Evolutionary conservation across 768 basidiomycete genomes (phyloP), one percentile per base, ranked within the genome.

Genomic region (Lentinula detonsa): DNA sequence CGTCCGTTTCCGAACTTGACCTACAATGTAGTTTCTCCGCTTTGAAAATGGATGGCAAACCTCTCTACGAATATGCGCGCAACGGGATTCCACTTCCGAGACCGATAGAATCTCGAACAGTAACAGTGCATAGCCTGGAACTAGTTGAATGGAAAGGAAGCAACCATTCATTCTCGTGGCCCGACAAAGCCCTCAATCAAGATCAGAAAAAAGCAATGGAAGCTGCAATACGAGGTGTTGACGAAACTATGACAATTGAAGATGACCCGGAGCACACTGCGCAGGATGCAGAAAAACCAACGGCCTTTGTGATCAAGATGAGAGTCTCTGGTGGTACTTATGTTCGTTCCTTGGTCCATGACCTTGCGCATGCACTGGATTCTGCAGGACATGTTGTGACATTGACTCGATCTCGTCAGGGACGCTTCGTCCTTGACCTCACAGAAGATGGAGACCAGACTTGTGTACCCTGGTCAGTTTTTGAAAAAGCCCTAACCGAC

Each of bases 1-100:
- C 42, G 13, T 60, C 31, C 46, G 42, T 56, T 52, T 54, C 53
- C 35, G 42, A 21, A 21, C 23, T 50, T 28, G n/a, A 16, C 18
- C 46, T n/a, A 16, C 43, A 18, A 45, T 23, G 57, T 52, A 98
- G 96, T 70, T 99, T 95, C 74, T 98, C 97, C 9, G 97, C 97
- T 1, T 79, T 98, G 39, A 98, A 98, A 74, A 98, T 98, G 95
- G 95, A 98, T 65, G 97, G 97, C 1, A 92, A 84, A 72, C 93
- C 93, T 0, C 72, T 98, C 39, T 93, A 98, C 71, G 95, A 98
- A 67, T 99, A 98, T 69, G 97, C 97, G 18, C 86, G 97, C 2
- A 81, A 88, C 68, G 91, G 91, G 7, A 91, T 88, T 46, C 93
- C 95, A 0, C 82, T 99, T 15, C 97, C 97, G 35, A 86, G 95